Conservation (phyloP, 2,329 filamentous ascomycete genomes). For the Talaromyces sp. region DNA sequence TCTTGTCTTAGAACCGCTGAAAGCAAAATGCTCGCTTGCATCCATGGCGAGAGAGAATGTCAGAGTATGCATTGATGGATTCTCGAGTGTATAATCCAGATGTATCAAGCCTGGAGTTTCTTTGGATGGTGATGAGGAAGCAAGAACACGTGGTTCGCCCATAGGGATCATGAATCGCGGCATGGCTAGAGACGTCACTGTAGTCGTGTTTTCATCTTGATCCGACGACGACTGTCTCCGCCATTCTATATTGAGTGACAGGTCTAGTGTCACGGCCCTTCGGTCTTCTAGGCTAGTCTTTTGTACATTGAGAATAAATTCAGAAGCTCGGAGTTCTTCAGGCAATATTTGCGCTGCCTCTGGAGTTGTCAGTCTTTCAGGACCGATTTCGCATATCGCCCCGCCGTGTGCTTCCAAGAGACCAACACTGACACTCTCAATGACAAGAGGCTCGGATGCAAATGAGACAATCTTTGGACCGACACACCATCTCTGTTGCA, state of each 20-base stretch:
- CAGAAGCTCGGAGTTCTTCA: constrained; percentile 66
- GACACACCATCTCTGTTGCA: constrained; percentile 78
- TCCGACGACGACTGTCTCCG: constrained; percentile 49
- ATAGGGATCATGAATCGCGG: constrained; percentile 77
- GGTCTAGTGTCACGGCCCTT: constrained; percentile 67
- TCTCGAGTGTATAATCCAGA: constrained; percentile 74
- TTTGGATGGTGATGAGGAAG: constrained; percentile 40
- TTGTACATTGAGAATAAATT: constrained; percentile 70
- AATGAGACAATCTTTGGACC: constrained; percentile 71
- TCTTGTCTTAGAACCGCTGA: constrained; percentile 80
- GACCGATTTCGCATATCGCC: constrained; percentile 53
- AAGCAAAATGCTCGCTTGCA: constrained; percentile 85
- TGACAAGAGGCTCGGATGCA: constrained; percentile 59
- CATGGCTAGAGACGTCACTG: constrained; percentile 68
- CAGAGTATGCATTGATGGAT: constrained; percentile 89
- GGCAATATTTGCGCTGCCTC: constrained; percentile 52
- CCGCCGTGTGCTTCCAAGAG: constrained; percentile 60
- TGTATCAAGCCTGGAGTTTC: constrained; percentile 38
- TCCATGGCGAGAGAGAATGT: constrained; percentile 94
- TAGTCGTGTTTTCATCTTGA: constrained; percentile 37
- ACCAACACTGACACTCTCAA: constrained; percentile 64
- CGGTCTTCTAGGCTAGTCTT: constrained; percentile 81
- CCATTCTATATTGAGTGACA: constrained; percentile 76
- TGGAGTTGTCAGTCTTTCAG: constrained; percentile 31
- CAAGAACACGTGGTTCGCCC: constrained; percentile 80